Evolutionary conservation across 352 stramenopile genomes (phyloP), one percentile per base, ranked within the genome.

Genomic region (Phytophthora citrophthora): DNA sequence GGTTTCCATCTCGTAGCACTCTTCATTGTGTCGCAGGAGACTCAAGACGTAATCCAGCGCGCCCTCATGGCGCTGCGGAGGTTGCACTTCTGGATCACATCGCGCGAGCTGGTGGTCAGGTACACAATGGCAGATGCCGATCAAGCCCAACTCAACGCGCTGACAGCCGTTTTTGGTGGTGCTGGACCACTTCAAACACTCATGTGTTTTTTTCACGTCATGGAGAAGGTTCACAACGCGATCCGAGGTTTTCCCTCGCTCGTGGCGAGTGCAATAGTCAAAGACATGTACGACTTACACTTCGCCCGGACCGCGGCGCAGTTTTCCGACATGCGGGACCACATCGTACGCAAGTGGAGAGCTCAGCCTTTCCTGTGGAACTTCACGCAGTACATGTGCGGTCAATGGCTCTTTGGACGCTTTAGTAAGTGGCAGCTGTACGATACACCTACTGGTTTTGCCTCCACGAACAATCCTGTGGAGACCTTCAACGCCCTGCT

Each of bases 241-340:
- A 70, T 45, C 9, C 16, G 26, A 20, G n/a, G 34, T 5, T 52
- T 70, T 41, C 18, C 54, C 15, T 46, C 43, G 13, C 27, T 36
- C 13, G 48, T 61, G 3, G 45, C 10, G 16, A 49, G 10, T 38
- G 6, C 18, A 18, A 56, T 56, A 5, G 16, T 66, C 0, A 40
- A 54, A 1, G 44, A 59, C 46, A 44, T 75, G 12, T 68, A 75
- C 67, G 46, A 71, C 31, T 47, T 65, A 18, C 61, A 75, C 27
- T 71, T 71, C 7, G 54, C 54, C 3, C 3, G 51, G 0, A 47
- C 26, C 20, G 12, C 54, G 3, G 40, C 31, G 1, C 41, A 54
- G n/a, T 70, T 54, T 41, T 0, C 26, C 4, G 4, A 16, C 1
- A 20, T 45, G 27, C 26, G 32, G n/a, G 56, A 62, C 5, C 0